Percentiles rank a stretch among this genome's conserved stretches.
phyloP scores from a whole-genome alignment of 805 yeast genomes.

The Barnettozyma salicaria region DNA sequence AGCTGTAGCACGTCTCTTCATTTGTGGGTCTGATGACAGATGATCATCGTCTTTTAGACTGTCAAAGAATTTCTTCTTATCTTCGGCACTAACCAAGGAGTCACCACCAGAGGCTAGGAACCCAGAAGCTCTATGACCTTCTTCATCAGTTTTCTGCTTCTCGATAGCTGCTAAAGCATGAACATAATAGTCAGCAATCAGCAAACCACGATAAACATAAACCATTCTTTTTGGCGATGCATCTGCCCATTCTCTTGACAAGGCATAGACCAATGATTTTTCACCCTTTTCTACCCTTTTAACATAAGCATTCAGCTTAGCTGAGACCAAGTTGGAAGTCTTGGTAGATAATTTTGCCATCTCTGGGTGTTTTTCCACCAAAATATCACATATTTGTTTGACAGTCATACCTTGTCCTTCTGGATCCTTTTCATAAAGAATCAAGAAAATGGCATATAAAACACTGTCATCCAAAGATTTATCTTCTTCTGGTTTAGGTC shows the following conservation, averaged over 20 bases:
- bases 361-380: slow-evolving; percentile 71
- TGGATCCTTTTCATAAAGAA: slow-evolving; percentile 62
- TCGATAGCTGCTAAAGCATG: slow-evolving; percentile 65
- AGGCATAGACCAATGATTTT: slow-evolving; percentile 60
- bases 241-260: slow-evolving; percentile 87
- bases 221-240: slow-evolving; percentile 88
- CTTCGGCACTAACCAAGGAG: slow-evolving; percentile 22
- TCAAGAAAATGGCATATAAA: slow-evolving; percentile 65
- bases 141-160: slow-evolving; percentile 32
- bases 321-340: slow-evolving; percentile 74
- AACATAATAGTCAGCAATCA: slow-evolving; percentile 67
- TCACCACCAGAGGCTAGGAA: slow-evolving; percentile 2
- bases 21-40: slow-evolving; percentile 13
- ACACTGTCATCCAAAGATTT: slow-evolving; percentile 68
- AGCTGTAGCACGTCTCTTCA: slow-evolving; percentile 47
- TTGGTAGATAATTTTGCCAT: slow-evolving; percentile 78
- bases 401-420: slow-evolving; percentile 83
- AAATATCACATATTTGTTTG: slow-evolving; percentile 74
- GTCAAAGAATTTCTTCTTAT: slow-evolving; percentile 21
- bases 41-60: slow-evolving; percentile 18
- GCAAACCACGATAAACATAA: slow-evolving; percentile 73
- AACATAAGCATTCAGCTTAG: slow-evolving; percentile 79
- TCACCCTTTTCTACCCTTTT: slow-evolving; percentile 84
- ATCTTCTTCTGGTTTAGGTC: slow-evolving; percentile 66
- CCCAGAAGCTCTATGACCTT: not conserved